phyloP scores from a whole-genome alignment of 768 basidiomycete genomes.

The Macrolepiota fuliginosa region DNA sequence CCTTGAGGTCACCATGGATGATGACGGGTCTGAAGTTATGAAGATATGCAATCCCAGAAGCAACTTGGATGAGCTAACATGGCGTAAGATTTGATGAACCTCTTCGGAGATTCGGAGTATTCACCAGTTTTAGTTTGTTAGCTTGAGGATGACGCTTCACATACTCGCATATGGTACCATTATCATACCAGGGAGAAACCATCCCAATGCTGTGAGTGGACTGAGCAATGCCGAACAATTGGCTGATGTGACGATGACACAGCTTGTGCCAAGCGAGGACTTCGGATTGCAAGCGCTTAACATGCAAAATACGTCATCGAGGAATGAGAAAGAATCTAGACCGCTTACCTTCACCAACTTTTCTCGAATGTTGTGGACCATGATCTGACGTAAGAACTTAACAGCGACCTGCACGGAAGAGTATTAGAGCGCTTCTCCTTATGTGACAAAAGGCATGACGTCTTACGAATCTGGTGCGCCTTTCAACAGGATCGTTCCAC shows the following conservation, averaged over 20 bases:
- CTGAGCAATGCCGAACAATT: slow-evolving; percentile 54
- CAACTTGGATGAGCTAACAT: slow-evolving; percentile 48
- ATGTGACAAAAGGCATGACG: not conserved
- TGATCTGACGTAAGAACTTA: slow-evolving; percentile 52
- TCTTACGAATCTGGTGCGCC: slow-evolving; percentile 31
- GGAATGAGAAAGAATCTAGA: not conserved
- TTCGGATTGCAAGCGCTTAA: slow-evolving; percentile 54
- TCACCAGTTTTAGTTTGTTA: slow-evolving; percentile 47
- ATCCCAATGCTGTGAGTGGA: slow-evolving; percentile 52
- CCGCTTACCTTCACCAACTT: slow-evolving; percentile 46
- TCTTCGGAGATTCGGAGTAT: not conserved
- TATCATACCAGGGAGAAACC: slow-evolving; percentile 65
- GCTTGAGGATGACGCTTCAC: slow-evolving; percentile 38
- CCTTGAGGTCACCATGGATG: slow-evolving; percentile 62
- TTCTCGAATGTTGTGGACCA: slow-evolving; percentile 49
- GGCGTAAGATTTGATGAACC: not conserved
- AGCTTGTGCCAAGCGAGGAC: slow-evolving; percentile 57
- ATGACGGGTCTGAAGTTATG: slow-evolving; percentile 54
- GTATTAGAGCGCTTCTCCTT: slow-evolving; percentile 3
- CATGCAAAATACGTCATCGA: not conserved
- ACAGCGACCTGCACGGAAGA: slow-evolving; percentile 44
- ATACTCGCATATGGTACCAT: slow-evolving; percentile 54
- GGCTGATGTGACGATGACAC: slow-evolving; percentile 53
- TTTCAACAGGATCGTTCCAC: slow-evolving; percentile 48
- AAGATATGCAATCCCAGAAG: slow-evolving; percentile 55